Base-by-base conservation (phyloP, 208 protist genomes). In the Tritrichomonas musculus region DNA sequence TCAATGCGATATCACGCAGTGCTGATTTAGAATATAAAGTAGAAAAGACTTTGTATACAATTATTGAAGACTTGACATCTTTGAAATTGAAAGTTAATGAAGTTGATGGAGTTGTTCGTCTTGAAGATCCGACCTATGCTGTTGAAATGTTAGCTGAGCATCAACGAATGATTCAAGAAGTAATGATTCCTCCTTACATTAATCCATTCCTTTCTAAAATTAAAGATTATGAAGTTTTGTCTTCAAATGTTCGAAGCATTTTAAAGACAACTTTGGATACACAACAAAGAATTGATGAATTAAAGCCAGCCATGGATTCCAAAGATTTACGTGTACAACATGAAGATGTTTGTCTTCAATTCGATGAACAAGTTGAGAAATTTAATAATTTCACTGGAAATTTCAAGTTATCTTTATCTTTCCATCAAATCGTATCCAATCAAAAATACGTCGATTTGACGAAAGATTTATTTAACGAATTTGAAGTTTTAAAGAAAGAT, bases 291-390 rank as follows among this genome's bases (percentile, higher is more conserved):
- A 82, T 82, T 20, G 41, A 82, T 41, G 73, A 82, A 41, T 41
- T 82, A n/a, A 44, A 82, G 73, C 73, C 73, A 53, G 73, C 73
- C 41, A 82, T 82, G 73, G 73, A 82, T 47, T 82, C 73, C 33
- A 47, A 30, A 82, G 73, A 82, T 30, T 27, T 82, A 2, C 33
- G 41, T 30, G 41, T 39, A 22, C 73, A 82, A 41, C 41, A 82
- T 25, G 22, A 44, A 13, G 41, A 82, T 30, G 41, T 82, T 14
- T 47, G 33, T 8, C 44, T 9, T 30, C 8, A 17, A 44, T 82
- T 82, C 41, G 73, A 82, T 47, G 17, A 82, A 30, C 33, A 82
- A 50, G 73, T 82, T 41, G 39, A 47, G 0, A 39, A 36, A 20
- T 82, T 82, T 39, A 50, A 44, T 13, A 50, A 82, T 82, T 82